Base-by-base conservation (phyloP, 148 eudicot genomes). In the Chenopodium quinoa region DNA sequence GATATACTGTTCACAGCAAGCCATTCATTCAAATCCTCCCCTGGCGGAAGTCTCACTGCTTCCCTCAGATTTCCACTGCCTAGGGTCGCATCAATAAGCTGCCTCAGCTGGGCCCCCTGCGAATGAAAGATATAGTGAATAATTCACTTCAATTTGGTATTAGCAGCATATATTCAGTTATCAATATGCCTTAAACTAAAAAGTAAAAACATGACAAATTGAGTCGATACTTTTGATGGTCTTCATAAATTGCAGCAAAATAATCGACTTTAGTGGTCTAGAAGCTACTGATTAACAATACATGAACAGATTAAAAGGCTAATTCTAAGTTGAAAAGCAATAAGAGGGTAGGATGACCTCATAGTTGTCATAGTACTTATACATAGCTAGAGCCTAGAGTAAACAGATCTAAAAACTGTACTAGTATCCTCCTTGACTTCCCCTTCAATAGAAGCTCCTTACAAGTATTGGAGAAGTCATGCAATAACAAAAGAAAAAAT, bases 11-110 rank as follows among this genome's bases (percentile, higher is more conserved):
- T 95, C 83, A 95, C 99, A 65, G 99, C 99, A 83, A 95, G 99
- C 99, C 99, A 95, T 89, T 95, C 99, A 86, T 95, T 95, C 70
- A 92, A 83, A 88, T 95, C 99, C 84, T 95, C 99, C 73, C 99
- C 99, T 23, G 99, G 99, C 68, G 99, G 99, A 86, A 95, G 93
- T 82, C 93, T 93, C 76, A 95, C 99, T 73, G 99, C 99, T 86
- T 95, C 98, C 85, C 99, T 91, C 69, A 95, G 85, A 82, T 95
- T 95, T 85, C 98, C 99, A 80, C 97, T 95, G 44, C 99, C 99
- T 72, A 95, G 89, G 27, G 99, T 95, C 47, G 99, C 94, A 89
- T 95, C 99, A 82, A 95, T 93, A 80, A 93, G 96, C 86, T 92
- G 87, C 79, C 98, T 89, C 67, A 95, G 85, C 84, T 95, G 98